Conservation (phyloP, 441 rosid species). For the Capsella rubella region DNA sequence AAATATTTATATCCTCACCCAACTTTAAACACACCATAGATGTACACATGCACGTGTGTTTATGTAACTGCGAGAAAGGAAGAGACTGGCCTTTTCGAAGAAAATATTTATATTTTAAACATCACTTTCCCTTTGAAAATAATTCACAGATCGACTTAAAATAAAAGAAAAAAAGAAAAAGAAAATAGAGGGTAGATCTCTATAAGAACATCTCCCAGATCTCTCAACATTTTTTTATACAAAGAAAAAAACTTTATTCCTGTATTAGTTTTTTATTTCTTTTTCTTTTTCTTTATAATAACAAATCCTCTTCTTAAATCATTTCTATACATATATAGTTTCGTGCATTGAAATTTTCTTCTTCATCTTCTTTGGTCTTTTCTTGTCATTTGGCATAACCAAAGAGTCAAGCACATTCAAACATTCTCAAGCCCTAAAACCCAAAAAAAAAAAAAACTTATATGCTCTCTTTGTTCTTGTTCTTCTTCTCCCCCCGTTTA, state of each 20-base stretch:
- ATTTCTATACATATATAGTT: slow-evolving; percentile 36
- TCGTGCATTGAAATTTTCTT: slow-evolving; percentile 50
- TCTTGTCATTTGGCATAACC: slow-evolving; percentile 79
- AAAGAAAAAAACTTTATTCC: slow-evolving; percentile 21
- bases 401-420: slow-evolving; percentile 52
- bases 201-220: slow-evolving; percentile 53
- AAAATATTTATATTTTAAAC: not conserved
- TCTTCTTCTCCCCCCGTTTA: slow-evolving; percentile 32
- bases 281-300: not conserved
- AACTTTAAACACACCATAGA: slow-evolving; percentile 29
- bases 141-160: slow-evolving; percentile 44
- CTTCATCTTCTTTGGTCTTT: slow-evolving; percentile 52
- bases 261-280: not conserved
- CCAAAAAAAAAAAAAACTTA: slow-evolving; percentile 46
- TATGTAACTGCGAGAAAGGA: slow-evolving; percentile 42
- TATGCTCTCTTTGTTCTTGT: slow-evolving; percentile 51
- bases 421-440: slow-evolving; percentile 53
- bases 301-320: slow-evolving; percentile 20
- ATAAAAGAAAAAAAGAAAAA: slow-evolving; percentile 32
- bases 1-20: not conserved
- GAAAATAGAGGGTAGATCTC: slow-evolving; percentile 49
- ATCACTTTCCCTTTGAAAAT: slow-evolving; percentile 30
- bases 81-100: slow-evolving; percentile 41
- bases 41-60: slow-evolving; percentile 47
- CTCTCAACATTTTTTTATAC: slow-evolving; percentile 41